phyloP scores from a whole-genome alignment of 139 green algal genomes.

The Bryopsis sp. region DNA sequence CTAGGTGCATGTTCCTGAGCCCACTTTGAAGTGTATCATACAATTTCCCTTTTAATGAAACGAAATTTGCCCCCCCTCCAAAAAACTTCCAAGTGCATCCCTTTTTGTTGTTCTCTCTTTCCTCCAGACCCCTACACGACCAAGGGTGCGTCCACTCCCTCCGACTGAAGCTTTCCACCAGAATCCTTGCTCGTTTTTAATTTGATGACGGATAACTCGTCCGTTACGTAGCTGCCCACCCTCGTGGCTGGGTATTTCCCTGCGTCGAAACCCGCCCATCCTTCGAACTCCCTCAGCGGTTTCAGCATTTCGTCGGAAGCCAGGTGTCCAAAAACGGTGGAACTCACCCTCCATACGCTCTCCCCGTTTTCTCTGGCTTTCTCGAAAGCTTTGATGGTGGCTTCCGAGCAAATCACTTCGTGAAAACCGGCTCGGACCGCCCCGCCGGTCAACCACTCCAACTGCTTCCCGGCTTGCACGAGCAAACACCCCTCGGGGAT shows the following conservation, averaged over 20 bases:
- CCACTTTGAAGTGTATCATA: no score
- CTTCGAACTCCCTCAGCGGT: slow-evolving; percentile 55
- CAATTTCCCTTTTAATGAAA: no score
- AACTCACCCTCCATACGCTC: slow-evolving; percentile 73
- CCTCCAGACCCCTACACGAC: no score
- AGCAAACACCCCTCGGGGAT: slow-evolving; percentile 76
- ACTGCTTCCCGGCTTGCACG: slow-evolving; percentile 79
- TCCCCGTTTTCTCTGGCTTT: slow-evolving; percentile 28
- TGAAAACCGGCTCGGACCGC: slow-evolving; percentile 73
- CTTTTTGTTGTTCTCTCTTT: no score
- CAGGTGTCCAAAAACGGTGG: slow-evolving; percentile 80
- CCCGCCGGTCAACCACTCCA: slow-evolving; percentile 85
- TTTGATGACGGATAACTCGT: slow-evolving; percentile 56
- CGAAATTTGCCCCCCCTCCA: no score
- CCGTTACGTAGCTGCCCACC: slow-evolving; percentile 53
- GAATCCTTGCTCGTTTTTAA: slow-evolving; percentile 28
- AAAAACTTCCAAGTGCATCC: no score
- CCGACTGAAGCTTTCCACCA: no score
- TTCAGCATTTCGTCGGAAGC: slow-evolving; percentile 49
- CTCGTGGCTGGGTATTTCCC: slow-evolving; percentile 42
- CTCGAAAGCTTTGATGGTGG: background rate
- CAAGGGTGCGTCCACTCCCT: no score
- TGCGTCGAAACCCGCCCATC: background rate
- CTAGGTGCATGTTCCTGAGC: no score
- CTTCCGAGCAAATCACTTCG: slow-evolving; percentile 52